Conservation (phyloP, 139 green algal species). For the Deuterostichococcus epilithicus region DNA sequence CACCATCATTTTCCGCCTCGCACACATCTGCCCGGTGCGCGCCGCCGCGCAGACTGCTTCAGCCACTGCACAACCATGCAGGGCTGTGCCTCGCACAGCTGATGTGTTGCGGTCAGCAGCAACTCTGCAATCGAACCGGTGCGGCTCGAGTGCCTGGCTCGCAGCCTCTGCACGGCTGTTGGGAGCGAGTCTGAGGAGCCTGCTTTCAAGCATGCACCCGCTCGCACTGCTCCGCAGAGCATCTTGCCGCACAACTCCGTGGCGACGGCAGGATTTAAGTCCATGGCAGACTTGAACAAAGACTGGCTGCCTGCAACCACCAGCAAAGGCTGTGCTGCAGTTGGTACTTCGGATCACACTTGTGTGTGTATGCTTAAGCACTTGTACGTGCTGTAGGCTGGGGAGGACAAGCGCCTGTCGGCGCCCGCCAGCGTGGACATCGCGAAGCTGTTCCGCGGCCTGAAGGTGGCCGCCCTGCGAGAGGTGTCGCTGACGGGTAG, state of each 20-base stretch:
- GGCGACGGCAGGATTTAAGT: background rate
- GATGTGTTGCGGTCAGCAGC: background rate
- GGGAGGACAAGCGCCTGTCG: constrained; percentile 4
- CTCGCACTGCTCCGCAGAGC: background rate
- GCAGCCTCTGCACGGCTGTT: no score
- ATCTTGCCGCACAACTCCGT: background rate
- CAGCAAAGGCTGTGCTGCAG: background rate
- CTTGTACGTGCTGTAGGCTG: background rate
- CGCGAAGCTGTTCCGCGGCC: background rate
- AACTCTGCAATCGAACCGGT: no score
- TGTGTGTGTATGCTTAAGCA: background rate
- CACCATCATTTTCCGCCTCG: constrained; percentile 14
- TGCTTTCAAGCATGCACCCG: background rate
- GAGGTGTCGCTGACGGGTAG: constrained; percentile 16
- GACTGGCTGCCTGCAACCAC: background rate
- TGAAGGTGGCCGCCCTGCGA: background rate
- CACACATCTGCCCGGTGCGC: constrained; percentile 24
- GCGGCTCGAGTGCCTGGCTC: no score
- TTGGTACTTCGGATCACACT: background rate
- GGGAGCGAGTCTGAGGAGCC: no score
- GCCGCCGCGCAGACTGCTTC: background rate
- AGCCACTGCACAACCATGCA: background rate
- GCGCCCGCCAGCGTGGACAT: constrained; percentile 12
- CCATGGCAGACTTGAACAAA: background rate
- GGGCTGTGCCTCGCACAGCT: background rate